These are phyloP conservation scores for Aspergillus brunneoviolaceus DNA, from an alignment of 2,329 filamentous ascomycete genomes.

Conservation along the genomic window DNA sequence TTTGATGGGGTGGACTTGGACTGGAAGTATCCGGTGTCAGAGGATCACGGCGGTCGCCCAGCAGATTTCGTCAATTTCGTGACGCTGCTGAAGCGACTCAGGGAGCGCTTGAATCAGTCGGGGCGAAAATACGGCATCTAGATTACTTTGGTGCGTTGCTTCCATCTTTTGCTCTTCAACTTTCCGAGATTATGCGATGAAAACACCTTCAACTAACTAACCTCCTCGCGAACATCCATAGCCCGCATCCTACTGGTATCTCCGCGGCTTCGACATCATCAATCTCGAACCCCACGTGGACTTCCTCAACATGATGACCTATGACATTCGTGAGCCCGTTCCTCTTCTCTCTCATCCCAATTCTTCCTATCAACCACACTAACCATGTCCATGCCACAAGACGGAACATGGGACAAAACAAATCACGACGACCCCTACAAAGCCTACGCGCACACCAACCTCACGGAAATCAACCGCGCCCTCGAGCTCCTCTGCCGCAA, in stretches of 20 bases:
- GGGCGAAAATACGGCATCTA: slow-evolving; percentile 5
- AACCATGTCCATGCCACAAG: neutral
- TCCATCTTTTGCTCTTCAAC: neutral
- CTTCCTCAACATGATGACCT: slow-evolving; percentile 25
- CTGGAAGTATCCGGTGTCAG: slow-evolving; percentile 19
- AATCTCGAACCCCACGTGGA: slow-evolving; percentile 14
- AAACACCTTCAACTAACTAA: too few relatives aligned
- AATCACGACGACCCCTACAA: slow-evolving; percentile 12
- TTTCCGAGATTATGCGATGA: too few relatives aligned
- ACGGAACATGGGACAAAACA: slow-evolving; percentile 25
- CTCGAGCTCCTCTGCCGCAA: slow-evolving; percentile 50
- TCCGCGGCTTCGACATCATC: slow-evolving; percentile 14
- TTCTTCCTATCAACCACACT: neutral
- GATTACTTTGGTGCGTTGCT: slow-evolving; percentile 12
- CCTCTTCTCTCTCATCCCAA: neutral
- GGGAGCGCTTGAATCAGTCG: slow-evolving; percentile 1
- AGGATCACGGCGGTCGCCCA: slow-evolving; percentile 11
- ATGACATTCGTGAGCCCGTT: slow-evolving; percentile 19
- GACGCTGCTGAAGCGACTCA: slow-evolving; percentile 8
- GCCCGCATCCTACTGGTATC: slow-evolving; percentile 19
- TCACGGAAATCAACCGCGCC: slow-evolving; percentile 30
- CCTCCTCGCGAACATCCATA: neutral
- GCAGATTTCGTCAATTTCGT: slow-evolving; percentile 14
- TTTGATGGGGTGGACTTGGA: slow-evolving; percentile 19
- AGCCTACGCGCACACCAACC: slow-evolving; percentile 25